Evolutionary conservation across 164 flowering plant species (phyloP).

Genomic region (Kalanchoe fedtschenkoi): DNA sequence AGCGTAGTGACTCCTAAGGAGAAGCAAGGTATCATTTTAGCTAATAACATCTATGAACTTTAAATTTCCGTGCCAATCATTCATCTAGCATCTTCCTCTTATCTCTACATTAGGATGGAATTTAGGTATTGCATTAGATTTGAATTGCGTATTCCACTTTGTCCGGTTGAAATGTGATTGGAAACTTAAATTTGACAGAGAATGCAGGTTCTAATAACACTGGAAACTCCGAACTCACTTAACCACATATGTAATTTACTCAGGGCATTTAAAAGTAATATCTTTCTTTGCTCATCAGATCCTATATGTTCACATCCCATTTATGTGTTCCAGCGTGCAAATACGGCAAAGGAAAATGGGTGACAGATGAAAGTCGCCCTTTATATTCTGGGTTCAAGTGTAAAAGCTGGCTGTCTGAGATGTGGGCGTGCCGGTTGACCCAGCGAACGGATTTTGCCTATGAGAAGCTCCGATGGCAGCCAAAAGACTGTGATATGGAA

Average conservation of each 20-base stretch:
- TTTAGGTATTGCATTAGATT: too few species aligned
- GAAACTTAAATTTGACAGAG: too few species aligned
- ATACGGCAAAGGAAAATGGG: slow-evolving; percentile 78
- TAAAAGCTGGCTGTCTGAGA: slow-evolving; percentile 63
- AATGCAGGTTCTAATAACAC: too few species aligned
- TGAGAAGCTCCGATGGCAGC: slow-evolving; percentile 66
- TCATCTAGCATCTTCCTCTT: too few species aligned
- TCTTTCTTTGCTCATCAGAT: not conserved
- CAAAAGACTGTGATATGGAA: slow-evolving; percentile 49
- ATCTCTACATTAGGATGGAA: too few species aligned
- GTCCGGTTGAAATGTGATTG: too few species aligned
- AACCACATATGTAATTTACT: too few species aligned
- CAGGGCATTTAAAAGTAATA: too few species aligned
- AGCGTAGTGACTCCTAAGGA: not conserved
- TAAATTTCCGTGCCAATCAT: too few species aligned
- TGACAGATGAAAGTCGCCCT: slow-evolving; percentile 39
- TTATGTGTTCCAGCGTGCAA: slow-evolving; percentile 38
- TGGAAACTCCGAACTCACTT: too few species aligned
- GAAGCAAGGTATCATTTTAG: not conserved
- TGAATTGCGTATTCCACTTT: too few species aligned
- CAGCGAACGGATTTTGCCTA: slow-evolving; percentile 65
- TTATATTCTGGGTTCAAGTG: slow-evolving; percentile 68
- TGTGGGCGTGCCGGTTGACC: slow-evolving; percentile 85
- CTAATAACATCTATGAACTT: too few species aligned
- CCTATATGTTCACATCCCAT: not conserved